Percentiles rank a stretch among this genome's conserved stretches.
These are phyloP conservation scores for Fusarium algeriense DNA, from an alignment of 2,329 filamentous ascomycete genomes.

Conservation along the genomic window DNA sequence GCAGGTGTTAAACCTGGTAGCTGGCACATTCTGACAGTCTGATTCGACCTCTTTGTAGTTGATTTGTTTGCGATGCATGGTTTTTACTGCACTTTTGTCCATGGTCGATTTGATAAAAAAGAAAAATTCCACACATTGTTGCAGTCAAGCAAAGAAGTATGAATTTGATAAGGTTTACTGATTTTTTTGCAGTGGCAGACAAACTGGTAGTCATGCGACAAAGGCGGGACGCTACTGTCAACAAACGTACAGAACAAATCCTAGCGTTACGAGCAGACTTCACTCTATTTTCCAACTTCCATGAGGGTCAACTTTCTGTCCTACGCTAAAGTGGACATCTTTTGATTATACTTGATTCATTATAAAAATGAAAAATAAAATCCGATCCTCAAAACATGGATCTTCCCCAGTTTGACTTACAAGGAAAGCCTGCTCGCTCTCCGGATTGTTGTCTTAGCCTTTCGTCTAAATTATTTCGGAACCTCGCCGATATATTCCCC, in stretches of 20 bases:
- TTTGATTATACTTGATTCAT: too few relatives aligned
- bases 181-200: too few relatives aligned
- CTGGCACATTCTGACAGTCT: constrained; percentile 6
- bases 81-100: not conserved
- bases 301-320: not conserved
- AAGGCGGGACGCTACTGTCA: not conserved
- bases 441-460: constrained; percentile 49
- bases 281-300: not conserved
- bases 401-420: constrained; percentile 26
- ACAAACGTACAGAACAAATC: not conserved
- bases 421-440: constrained; percentile 38
- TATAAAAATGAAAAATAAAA: not conserved
- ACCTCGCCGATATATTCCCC: constrained; percentile 25
- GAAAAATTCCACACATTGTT: too few relatives aligned
- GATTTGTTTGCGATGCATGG: not conserved
- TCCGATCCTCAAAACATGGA: constrained; percentile 20
- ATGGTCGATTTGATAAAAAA: not conserved
- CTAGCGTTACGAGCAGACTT: not conserved
- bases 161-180: not conserved
- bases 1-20: constrained; percentile 22
- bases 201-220: too few relatives aligned
- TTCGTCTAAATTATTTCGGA: constrained; percentile 43
- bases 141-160: not conserved
- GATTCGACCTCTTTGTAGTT: constrained; percentile 6
- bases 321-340: not conserved